A percentile compares a stretch with the other conserved stretches of the same genome.
Evolutionary conservation across 169 alveolate species (phyloP).

Genomic region (Cryptosporidium canis): DNA sequence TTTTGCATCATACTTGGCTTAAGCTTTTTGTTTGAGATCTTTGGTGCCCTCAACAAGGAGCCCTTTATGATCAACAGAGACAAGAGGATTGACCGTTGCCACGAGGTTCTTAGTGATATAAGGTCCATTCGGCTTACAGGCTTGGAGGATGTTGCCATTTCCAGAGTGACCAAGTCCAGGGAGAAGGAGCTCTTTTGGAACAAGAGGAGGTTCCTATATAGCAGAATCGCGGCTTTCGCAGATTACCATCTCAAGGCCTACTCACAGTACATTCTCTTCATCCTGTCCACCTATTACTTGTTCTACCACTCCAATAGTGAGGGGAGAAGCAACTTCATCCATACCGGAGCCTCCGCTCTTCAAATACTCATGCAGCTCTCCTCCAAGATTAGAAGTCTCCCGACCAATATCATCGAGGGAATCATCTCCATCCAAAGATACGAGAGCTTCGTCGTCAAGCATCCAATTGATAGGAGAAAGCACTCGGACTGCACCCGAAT

Average conservation of each 20-base stretch:
- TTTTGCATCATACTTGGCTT: slow-evolving; percentile 16
- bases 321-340: not conserved
- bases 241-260: slow-evolving; percentile 59
- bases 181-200: slow-evolving; percentile 51
- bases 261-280: slow-evolving; percentile 46
- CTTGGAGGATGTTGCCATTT: slow-evolving; percentile 59
- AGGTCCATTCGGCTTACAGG: slow-evolving; percentile 54
- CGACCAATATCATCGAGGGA: slow-evolving; percentile 68
- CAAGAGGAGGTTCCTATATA: slow-evolving; percentile 47
- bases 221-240: slow-evolving; percentile 53
- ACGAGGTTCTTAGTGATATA: slow-evolving; percentile 54
- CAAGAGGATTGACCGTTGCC: slow-evolving; percentile 66
- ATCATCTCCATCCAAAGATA: slow-evolving; percentile 56
- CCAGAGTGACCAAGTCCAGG: slow-evolving; percentile 62
- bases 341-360: slow-evolving; percentile 63
- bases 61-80: slow-evolving; percentile 66
- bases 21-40: slow-evolving; percentile 57
- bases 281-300: slow-evolving; percentile 8
- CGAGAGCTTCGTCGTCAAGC: not conserved
- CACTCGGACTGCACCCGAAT: not conserved
- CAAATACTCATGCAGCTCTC: slow-evolving; percentile 62
- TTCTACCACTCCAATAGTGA: not conserved
- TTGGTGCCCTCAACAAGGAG: slow-evolving; percentile 59
- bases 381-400: slow-evolving; percentile 45
- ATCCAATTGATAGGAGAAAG: slow-evolving; percentile 44